Conservation (phyloP, 163 green algal genomes). For the Trebouxiophyceae sp. region DNA sequence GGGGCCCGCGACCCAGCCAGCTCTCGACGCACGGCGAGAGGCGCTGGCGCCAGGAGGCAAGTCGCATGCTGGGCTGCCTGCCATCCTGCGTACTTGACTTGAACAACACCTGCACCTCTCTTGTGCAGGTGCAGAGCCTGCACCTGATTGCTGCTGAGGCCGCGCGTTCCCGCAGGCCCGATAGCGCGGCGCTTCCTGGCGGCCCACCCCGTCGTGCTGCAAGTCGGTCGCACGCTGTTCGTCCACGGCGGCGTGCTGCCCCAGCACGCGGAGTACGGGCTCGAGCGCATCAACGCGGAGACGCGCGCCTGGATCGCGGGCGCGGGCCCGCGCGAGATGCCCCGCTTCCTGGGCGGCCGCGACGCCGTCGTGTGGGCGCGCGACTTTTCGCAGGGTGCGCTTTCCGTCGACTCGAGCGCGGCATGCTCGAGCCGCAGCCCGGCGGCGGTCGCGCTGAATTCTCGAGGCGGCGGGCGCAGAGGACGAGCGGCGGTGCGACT, state of each 20-base stretch:
- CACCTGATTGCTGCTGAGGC: too few relatives aligned
- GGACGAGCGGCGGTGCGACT: conserved; percentile 68
- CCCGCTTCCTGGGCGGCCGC: conserved; percentile 44
- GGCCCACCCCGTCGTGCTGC: conserved; percentile 63
- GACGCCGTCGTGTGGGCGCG: conserved; percentile 81
- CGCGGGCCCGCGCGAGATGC: conserved; percentile 6
- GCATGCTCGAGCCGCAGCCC: too few relatives aligned
- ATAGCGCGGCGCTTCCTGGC: conserved; percentile 75
- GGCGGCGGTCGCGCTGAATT: too few relatives aligned
- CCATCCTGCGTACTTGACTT: too few relatives aligned
- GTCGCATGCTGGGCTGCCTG: too few relatives aligned
- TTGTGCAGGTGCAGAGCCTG: too few relatives aligned
- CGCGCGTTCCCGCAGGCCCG: conserved; percentile 36
- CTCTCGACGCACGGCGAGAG: too few relatives aligned
- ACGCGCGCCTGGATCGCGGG: conserved; percentile 38
- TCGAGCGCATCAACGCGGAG: conserved; percentile 71
- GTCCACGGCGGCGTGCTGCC: conserved; percentile 91
- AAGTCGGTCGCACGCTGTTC: conserved; percentile 81
- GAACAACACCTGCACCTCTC: too few relatives aligned
- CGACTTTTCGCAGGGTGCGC: too few relatives aligned
- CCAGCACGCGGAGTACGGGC: conserved; percentile 69
- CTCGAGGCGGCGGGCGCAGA: conserved; percentile 20
- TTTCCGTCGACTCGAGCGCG: too few relatives aligned
- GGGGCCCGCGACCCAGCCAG: too few relatives aligned
- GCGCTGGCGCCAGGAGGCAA: too few relatives aligned